Evolutionary conservation across 345 rosid species (phyloP).

Genomic region (Noccaea bulbosa): DNA sequence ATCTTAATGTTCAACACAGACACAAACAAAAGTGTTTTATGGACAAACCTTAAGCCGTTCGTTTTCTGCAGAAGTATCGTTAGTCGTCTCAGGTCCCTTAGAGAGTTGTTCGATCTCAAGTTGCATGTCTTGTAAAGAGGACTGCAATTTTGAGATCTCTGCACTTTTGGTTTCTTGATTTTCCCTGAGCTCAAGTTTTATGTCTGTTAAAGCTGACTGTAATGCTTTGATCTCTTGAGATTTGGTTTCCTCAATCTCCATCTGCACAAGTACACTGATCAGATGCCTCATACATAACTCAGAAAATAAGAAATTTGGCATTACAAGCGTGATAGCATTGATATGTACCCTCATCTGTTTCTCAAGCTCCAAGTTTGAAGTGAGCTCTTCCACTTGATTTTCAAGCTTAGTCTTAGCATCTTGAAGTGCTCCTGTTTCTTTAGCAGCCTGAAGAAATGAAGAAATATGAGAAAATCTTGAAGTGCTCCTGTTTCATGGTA

Average conservation of each 20-base stretch:
- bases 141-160: constrained; percentile 57
- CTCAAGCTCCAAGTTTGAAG: constrained; percentile 53
- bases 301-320: background rate
- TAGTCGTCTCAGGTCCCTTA: constrained; percentile 59
- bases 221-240: constrained; percentile 50
- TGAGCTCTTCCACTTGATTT: constrained; percentile 47
- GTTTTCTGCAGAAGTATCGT: constrained; percentile 74
- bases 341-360: constrained; percentile 42
- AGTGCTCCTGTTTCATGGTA: background rate
- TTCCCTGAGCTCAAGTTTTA: constrained; percentile 63
- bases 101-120: constrained; percentile 68
- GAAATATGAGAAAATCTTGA: constrained; percentile 6
- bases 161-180: constrained; percentile 58
- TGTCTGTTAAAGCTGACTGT: constrained; percentile 45
- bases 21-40: constrained; percentile 25
- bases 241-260: constrained; percentile 64
- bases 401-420: constrained; percentile 48
- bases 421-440: constrained; percentile 50
- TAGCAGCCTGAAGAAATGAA: constrained; percentile 41
- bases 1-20: constrained; percentile 6
- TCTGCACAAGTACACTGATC: constrained; percentile 51
- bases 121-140: constrained; percentile 50
- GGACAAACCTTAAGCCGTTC: constrained; percentile 76
- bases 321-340: background rate
- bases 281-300: constrained; percentile 36